A percentile compares a stretch with the other conserved stretches of the same genome.
These are phyloP conservation scores for Phaseolus lunatus DNA, from an alignment of 306 rosid genomes.

Conservation along the genomic window DNA sequence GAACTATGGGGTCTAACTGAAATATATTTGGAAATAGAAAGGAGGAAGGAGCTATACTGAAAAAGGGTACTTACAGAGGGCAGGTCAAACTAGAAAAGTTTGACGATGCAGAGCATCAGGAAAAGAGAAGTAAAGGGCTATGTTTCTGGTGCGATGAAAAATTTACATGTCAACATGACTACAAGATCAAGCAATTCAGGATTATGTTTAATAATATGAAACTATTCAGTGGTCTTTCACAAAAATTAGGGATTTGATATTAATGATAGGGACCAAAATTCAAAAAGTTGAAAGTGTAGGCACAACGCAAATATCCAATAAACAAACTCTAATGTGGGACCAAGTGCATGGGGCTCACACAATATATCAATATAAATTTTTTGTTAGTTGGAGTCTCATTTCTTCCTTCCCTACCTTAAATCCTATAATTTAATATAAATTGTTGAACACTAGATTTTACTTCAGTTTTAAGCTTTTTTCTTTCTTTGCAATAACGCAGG, in stretches of 20 bases:
- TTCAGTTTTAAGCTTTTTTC: conserved; percentile 39
- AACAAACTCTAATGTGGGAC: background rate
- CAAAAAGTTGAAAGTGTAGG: background rate
- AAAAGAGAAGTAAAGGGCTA: too few relatives aligned
- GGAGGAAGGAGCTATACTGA: too few relatives aligned
- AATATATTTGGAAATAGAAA: too few relatives aligned
- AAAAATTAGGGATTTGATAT: background rate
- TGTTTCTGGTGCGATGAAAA: too few relatives aligned
- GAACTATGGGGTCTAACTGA: too few relatives aligned
- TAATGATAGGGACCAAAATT: background rate
- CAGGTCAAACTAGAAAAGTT: too few relatives aligned
- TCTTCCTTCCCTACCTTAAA: conserved; percentile 1
- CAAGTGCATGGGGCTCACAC: background rate
- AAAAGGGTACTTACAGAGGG: too few relatives aligned
- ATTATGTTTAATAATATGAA: background rate
- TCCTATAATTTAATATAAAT: background rate
- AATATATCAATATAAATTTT: background rate
- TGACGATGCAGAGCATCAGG: too few relatives aligned
- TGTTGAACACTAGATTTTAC: conserved; percentile 11
- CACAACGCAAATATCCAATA: background rate
- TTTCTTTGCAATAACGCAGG: conserved; percentile 57
- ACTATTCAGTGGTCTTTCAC: background rate
- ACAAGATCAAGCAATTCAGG: too few relatives aligned
- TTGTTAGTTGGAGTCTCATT: conserved; percentile 5
- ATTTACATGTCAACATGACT: too few relatives aligned